Percentiles rank a stretch among this genome's conserved stretches.
These are phyloP conservation scores for rapeseed (Brassica napus) DNA, from an alignment of 345 rosid species.

Conservation along the genomic window Da-Ae NC_063439.1:1324001-1324500, in stretches of 20 bases:
- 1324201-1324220: neutral
- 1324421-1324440: slow-evolving; percentile 55
- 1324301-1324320: slow-evolving; percentile 17
- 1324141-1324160: slow-evolving; percentile 2
- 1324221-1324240: slow-evolving; percentile 1
- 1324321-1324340: slow-evolving; percentile 19
- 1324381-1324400: slow-evolving; percentile 21
- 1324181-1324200: slow-evolving; percentile 1
- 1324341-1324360: slow-evolving; percentile 33
- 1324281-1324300: slow-evolving; percentile 10
- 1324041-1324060: neutral
- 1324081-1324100: slow-evolving; percentile 15
- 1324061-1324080: neutral
- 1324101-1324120: neutral
- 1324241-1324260: slow-evolving; percentile 7
- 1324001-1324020: neutral
- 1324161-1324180: slow-evolving; percentile 1
- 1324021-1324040: neutral
- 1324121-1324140: neutral
- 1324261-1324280: slow-evolving; percentile 13
- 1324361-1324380: slow-evolving; percentile 39
- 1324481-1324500: slow-evolving; percentile 82
- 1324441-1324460: slow-evolving; percentile 75
- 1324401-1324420: slow-evolving; percentile 51
- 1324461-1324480: slow-evolving; percentile 62